Conservation (phyloP, 2,329 filamentous ascomycete species). For the Geosmithia flava region DNA sequence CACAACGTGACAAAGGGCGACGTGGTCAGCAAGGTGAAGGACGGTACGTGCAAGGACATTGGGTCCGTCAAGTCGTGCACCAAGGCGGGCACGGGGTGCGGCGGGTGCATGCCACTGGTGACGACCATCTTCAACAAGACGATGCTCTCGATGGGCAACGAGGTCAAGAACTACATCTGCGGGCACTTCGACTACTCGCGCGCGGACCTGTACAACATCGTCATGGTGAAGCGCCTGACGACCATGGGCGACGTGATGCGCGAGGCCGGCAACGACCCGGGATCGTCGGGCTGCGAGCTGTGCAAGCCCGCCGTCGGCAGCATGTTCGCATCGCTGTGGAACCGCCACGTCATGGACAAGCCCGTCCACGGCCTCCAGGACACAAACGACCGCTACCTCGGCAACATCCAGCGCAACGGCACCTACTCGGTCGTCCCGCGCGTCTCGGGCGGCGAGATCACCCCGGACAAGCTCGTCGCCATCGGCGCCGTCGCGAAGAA, state of each 20-base stretch:
- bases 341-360: slow-evolving; percentile 67
- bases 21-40: slow-evolving; percentile 58
- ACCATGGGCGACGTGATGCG: slow-evolving; percentile 68
- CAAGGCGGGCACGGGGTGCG: slow-evolving; percentile 83
- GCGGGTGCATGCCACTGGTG: slow-evolving; percentile 80
- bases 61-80: slow-evolving; percentile 80
- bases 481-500: slow-evolving; percentile 78
- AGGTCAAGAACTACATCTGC: slow-evolving; percentile 79
- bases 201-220: slow-evolving; percentile 81
- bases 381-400: slow-evolving; percentile 80
- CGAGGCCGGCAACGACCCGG: slow-evolving; percentile 57
- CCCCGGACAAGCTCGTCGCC: slow-evolving; percentile 69
- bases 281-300: slow-evolving; percentile 70
- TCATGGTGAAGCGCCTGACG: slow-evolving; percentile 67
- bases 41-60: slow-evolving; percentile 69
- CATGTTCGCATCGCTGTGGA: slow-evolving; percentile 73
- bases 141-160: slow-evolving; percentile 74
- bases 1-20: slow-evolving; percentile 87
- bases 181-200: slow-evolving; percentile 75
- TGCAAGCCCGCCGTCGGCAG: slow-evolving; percentile 77
- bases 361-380: slow-evolving; percentile 68
- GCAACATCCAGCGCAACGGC: slow-evolving; percentile 83
- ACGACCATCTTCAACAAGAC: slow-evolving; percentile 84
- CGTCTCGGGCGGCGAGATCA: slow-evolving; percentile 77
- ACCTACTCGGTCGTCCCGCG: slow-evolving; percentile 83